Evolutionary conservation across 805 yeast species (phyloP).

Genomic region (Zygosaccharomyces rouxii): DNA sequence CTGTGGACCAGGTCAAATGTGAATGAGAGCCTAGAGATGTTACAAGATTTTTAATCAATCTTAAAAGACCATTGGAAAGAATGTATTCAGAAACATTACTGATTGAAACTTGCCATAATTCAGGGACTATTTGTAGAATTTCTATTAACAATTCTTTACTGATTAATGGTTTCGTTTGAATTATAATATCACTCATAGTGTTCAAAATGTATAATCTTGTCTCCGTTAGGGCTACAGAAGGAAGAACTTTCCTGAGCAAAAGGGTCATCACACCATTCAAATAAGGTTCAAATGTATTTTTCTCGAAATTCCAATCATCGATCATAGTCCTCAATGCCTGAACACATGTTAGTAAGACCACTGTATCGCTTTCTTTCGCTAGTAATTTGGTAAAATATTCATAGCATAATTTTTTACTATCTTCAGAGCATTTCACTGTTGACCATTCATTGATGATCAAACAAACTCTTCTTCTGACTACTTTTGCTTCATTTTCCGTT

Average conservation of each 20-base stretch:
- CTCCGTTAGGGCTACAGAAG: constrained; percentile 56
- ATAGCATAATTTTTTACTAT: constrained; percentile 56
- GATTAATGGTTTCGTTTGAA: constrained; percentile 61
- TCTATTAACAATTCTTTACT: constrained; percentile 47
- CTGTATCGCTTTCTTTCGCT: constrained; percentile 58
- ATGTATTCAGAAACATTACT: constrained; percentile 36
- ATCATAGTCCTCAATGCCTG: constrained; percentile 64
- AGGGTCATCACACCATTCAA: constrained; percentile 47
- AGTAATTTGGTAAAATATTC: constrained; percentile 51
- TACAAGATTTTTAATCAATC: constrained; percentile 55
- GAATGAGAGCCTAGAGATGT: constrained; percentile 52
- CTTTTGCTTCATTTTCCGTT: constrained; percentile 47
- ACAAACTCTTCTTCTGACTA: constrained; percentile 74
- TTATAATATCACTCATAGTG: constrained; percentile 58
- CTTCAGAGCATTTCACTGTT: constrained; percentile 55
- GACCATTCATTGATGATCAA: constrained; percentile 79
- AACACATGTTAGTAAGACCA: constrained; percentile 73
- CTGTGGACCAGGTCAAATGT: constrained; percentile 47
- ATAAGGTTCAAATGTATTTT: constrained; percentile 62
- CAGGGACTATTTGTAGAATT: constrained; percentile 58
- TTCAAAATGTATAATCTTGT: constrained; percentile 71
- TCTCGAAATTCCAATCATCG: constrained; percentile 84
- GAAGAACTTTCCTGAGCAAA: constrained; percentile 46
- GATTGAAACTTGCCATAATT: constrained; percentile 63
- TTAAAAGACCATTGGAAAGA: constrained; percentile 45